These are phyloP conservation scores for Hygrophorus pudorinus DNA, from an alignment of 768 basidiomycete species.

Conservation along the genomic window DNA sequence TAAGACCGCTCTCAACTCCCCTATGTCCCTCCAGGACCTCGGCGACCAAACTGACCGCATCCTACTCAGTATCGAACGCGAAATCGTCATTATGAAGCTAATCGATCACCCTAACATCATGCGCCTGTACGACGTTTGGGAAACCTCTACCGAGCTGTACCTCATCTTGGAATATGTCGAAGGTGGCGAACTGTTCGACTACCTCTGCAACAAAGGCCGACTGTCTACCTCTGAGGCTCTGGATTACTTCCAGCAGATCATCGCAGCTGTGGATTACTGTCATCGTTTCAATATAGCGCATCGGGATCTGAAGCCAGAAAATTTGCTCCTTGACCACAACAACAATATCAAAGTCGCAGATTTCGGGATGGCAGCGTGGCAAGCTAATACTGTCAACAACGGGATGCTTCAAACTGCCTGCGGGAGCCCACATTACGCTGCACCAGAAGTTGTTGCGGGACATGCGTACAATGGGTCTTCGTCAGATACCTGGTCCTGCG, in stretches of 20 bases:
- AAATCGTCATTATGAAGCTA: constrained; percentile 97
- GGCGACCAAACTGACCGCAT: constrained; percentile 70
- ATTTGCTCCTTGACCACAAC: constrained; percentile 74
- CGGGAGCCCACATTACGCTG: constrained; percentile 92
- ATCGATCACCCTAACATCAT: constrained; percentile 93
- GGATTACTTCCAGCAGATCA: constrained; percentile 88
- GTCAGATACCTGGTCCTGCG: constrained; percentile 97
- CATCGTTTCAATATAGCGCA: constrained; percentile 93
- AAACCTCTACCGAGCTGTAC: constrained; percentile 80
- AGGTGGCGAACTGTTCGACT: constrained; percentile 91
- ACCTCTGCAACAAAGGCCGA: constrained; percentile 71
- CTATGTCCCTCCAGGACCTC: constrained; percentile 56
- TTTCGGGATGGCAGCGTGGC: constrained; percentile 97
- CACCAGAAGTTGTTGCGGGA: constrained; percentile 84
- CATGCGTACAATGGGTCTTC: constrained; percentile 74
- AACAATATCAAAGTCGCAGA: constrained; percentile 92
- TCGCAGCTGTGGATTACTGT: constrained; percentile 84
- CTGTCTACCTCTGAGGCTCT: constrained; percentile 66
- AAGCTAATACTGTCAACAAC: constrained; percentile 35
- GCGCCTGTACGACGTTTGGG: constrained; percentile 95
- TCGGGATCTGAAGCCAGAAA: constrained; percentile 92
- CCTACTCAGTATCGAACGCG: constrained; percentile 76
- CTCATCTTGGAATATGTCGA: constrained; percentile 93
- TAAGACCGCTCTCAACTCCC: constrained; percentile 57
- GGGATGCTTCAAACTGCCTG: constrained; percentile 71